phyloP scores from a whole-genome alignment of 306 rosid genomes.

The Chamaecrista fasciculata region DNA sequence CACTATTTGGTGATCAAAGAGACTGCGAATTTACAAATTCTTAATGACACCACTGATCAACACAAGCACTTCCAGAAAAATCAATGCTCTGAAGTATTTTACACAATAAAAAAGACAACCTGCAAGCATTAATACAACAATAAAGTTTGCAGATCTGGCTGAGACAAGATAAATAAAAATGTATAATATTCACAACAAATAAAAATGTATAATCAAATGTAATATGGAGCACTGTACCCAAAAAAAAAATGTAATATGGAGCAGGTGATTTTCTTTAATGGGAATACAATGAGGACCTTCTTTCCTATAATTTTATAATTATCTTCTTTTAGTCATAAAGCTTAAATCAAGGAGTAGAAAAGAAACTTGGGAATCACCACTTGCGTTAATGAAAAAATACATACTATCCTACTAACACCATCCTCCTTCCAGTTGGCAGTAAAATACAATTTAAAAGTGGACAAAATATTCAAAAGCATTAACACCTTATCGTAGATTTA shows the following conservation, averaged over 20 bases:
- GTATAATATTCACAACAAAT: constrained; percentile 15
- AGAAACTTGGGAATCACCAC: neutral
- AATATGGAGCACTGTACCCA: neutral
- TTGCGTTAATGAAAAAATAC: constrained; percentile 10
- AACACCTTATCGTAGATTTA: constrained; percentile 9
- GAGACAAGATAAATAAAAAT: constrained; percentile 20
- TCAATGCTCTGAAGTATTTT: constrained; percentile 40
- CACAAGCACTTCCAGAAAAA: constrained; percentile 41
- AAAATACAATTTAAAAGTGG: constrained; percentile 17
- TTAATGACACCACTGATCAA: constrained; percentile 30
- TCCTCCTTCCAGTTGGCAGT: constrained; percentile 14
- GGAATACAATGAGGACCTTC: neutral
- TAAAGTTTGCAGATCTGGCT: constrained; percentile 8
- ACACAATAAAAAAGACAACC: constrained; percentile 42
- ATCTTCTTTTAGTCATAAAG: constrained; percentile 3
- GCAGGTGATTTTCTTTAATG: neutral
- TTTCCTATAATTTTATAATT: neutral
- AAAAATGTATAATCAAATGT: neutral
- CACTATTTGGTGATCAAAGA: constrained; percentile 36
- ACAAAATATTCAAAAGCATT: constrained; percentile 12
- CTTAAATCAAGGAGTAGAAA: neutral
- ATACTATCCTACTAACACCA: neutral
- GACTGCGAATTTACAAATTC: constrained; percentile 43
- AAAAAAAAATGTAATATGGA: too few species aligned
- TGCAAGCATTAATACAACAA: constrained; percentile 37